Evolutionary conservation across 441 rosid genomes (phyloP).

Genomic region (Dalechampia spathulata): DNA sequence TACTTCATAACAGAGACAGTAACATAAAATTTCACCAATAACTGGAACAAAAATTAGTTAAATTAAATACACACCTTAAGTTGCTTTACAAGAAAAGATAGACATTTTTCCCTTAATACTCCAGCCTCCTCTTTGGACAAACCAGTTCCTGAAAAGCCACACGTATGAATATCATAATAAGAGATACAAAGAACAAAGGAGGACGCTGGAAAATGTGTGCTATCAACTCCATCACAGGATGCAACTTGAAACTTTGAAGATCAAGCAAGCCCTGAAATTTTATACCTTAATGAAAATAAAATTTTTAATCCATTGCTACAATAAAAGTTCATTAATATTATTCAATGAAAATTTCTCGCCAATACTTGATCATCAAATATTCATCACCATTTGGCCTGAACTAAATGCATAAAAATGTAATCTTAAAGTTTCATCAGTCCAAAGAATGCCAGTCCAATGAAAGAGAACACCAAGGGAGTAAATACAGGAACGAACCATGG

Average conservation of each 20-base stretch:
- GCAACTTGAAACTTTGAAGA: neutral
- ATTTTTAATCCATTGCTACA: neutral
- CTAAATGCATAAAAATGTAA: neutral
- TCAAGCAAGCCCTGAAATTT: neutral
- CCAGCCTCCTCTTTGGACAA: slow-evolving; percentile 56
- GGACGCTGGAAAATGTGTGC: neutral
- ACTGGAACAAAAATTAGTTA: neutral
- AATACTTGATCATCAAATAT: neutral
- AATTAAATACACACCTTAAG: slow-evolving; percentile 36
- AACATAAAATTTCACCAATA: neutral
- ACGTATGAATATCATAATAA: neutral
- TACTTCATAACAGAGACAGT: neutral
- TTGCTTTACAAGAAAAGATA: slow-evolving; percentile 57
- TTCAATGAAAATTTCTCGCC: neutral
- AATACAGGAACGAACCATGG: neutral
- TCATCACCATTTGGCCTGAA: neutral
- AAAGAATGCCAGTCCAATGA: neutral
- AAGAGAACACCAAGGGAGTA: neutral
- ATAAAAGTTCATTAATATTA: neutral
- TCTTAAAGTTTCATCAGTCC: neutral
- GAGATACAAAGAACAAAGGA: neutral
- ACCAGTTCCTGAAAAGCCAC: slow-evolving; percentile 60
- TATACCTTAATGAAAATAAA: neutral
- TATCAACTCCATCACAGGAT: neutral
- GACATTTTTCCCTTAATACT: slow-evolving; percentile 56